Conservation (phyloP, 148 eudicot genomes). For the Diospyros kaki region DNA sequence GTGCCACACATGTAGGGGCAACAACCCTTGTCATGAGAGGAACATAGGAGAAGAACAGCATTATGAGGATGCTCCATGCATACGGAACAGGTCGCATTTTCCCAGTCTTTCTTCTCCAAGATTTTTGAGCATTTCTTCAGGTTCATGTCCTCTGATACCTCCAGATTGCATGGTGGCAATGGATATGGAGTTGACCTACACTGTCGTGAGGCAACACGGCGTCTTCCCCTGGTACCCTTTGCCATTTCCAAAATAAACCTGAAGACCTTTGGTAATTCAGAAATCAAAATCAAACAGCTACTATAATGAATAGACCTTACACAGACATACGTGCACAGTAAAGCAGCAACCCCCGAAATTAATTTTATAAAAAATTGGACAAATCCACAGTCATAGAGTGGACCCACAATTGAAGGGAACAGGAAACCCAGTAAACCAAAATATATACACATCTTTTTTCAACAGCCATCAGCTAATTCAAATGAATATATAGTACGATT, state of each 20-base stretch:
- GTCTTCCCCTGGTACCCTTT: slow-evolving; percentile 52
- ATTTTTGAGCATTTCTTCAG: slow-evolving; percentile 29
- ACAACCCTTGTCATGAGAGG: slow-evolving; percentile 66
- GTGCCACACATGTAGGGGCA: slow-evolving; percentile 77
- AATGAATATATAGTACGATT: too few species aligned
- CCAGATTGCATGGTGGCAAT: slow-evolving; percentile 18
- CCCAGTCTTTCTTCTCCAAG: slow-evolving; percentile 46
- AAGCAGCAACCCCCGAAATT: neutral
- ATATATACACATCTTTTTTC: neutral
- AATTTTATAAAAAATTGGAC: too few species aligned
- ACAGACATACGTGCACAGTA: neutral
- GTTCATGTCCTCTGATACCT: neutral
- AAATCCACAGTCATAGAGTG: neutral
- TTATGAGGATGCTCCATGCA: slow-evolving; percentile 74
- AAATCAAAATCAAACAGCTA: neutral
- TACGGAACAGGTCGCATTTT: slow-evolving; percentile 57
- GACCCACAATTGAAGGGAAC: neutral
- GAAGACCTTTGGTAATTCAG: slow-evolving; percentile 5
- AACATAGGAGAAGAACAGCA: slow-evolving; percentile 65
- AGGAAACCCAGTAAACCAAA: neutral
- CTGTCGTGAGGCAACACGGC: slow-evolving; percentile 47
- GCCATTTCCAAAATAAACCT: slow-evolving; percentile 39
- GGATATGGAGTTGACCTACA: slow-evolving; percentile 52
- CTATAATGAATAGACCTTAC: neutral
- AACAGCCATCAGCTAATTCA: neutral